Conservation (phyloP, 305 asterid genomes). For the Fraxinus sp. region DNA sequence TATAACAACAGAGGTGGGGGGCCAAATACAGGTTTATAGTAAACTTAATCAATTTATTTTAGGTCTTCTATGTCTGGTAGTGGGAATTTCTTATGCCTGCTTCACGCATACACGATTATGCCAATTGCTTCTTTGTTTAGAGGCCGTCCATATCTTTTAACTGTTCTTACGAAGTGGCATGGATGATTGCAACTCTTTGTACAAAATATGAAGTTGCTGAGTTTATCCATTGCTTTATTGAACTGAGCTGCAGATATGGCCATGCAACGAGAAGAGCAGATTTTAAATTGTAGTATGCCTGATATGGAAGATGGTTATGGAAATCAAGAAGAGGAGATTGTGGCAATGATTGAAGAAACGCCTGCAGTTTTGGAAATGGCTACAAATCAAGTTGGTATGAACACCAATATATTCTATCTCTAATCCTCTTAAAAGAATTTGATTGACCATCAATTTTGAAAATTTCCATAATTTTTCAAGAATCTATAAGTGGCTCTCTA, state of each 20-base stretch:
- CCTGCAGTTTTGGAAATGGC: slow-evolving; percentile 35
- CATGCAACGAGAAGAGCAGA: slow-evolving; percentile 57
- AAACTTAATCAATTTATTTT: not conserved
- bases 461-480: not conserved
- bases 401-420: slow-evolving; percentile 2
- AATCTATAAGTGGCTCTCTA: not conserved
- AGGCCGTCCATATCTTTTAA: not conserved
- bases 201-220: slow-evolving; percentile 9
- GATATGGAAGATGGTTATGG: slow-evolving; percentile 61
- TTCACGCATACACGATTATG: not conserved
- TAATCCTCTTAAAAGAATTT: not conserved
- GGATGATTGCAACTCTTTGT: slow-evolving; percentile 5
- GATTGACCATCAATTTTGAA: not conserved
- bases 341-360: slow-evolving; percentile 60
- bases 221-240: slow-evolving; percentile 20
- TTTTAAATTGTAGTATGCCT: slow-evolving; percentile 41
- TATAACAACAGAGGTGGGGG: not conserved
- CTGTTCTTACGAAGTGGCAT: slow-evolving; percentile 12
- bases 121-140: not conserved
- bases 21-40: not conserved
- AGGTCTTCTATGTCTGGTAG: not conserved
- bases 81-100: slow-evolving; percentile 2
- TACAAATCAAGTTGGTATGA: slow-evolving; percentile 35
- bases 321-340: slow-evolving; percentile 60
- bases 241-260: slow-evolving; percentile 35